phyloP scores from a whole-genome alignment of 768 basidiomycete genomes.

The Sporobolomyces pararoseus region DNA sequence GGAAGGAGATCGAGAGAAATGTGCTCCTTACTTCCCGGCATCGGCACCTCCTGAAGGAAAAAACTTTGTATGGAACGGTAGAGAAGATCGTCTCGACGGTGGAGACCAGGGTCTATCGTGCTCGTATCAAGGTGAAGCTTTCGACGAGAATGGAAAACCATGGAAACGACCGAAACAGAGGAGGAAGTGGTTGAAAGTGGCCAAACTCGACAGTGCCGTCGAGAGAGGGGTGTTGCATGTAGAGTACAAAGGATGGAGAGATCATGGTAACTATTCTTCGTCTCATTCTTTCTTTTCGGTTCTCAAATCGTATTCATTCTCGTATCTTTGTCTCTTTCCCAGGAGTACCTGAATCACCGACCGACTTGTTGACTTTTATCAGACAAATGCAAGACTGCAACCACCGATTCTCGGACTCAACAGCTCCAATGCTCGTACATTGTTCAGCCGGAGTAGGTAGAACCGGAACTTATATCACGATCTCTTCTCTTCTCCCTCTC shows the following conservation, averaged over 20 bases:
- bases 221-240: conserved; percentile 33
- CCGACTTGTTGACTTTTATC: conserved; percentile 32
- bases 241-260: conserved; percentile 43
- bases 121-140: conserved; percentile 20
- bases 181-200: conserved; percentile 27
- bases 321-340: not conserved
- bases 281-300: conserved; percentile 53
- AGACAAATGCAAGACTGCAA: conserved; percentile 11
- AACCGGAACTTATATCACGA: conserved; percentile 77
- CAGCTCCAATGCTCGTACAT: conserved; percentile 58
- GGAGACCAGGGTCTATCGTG: conserved; percentile 21
- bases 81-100: conserved; percentile 46
- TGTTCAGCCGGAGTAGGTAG: conserved; percentile 86
- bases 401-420: not conserved
- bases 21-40: conserved; percentile 70
- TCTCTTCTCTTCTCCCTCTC: conserved; percentile 70
- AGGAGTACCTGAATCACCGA: conserved; percentile 26
- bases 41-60: conserved; percentile 55
- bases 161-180: conserved; percentile 26
- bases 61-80: conserved; percentile 50
- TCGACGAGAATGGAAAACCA: conserved; percentile 12
- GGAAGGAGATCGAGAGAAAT: conserved; percentile 70
- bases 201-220: not conserved
- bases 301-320: no score
- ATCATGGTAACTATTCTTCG: conserved; percentile 60